phyloP scores from a whole-genome alignment of 2,329 filamentous ascomycete species.

The Aspergillus quadricinctus region DNA sequence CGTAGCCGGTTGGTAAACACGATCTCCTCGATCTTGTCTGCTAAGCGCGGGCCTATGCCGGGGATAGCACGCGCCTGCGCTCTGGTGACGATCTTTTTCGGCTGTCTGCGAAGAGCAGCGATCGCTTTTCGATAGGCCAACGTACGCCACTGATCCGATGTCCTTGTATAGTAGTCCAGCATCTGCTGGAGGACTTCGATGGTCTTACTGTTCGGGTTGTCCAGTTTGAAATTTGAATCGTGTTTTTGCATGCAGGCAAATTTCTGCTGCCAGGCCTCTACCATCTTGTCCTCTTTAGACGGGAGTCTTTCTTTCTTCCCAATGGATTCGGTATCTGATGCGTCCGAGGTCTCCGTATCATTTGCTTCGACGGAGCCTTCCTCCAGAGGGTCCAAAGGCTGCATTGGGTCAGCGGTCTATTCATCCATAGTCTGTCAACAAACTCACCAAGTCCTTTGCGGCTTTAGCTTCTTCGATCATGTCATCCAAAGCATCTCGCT shows the following conservation, averaged over 20 bases:
- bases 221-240: constrained; percentile 37
- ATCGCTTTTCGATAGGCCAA: constrained; percentile 75
- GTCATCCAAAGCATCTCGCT: constrained; percentile 57
- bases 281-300: constrained; percentile 2
- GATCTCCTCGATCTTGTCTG: constrained; percentile 86
- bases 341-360: constrained; percentile 10
- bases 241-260: constrained; percentile 60
- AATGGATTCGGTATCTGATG: constrained; percentile 13
- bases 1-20: constrained; percentile 67
- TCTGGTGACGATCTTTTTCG: constrained; percentile 60
- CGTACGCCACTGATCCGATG: constrained; percentile 72
- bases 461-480: constrained; percentile 61
- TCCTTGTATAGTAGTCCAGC: constrained; percentile 69
- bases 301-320: constrained; percentile 10
- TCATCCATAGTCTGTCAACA: neutral
- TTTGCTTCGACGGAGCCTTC: constrained; percentile 14
- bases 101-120: constrained; percentile 64
- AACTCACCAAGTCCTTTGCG: constrained; percentile 52
- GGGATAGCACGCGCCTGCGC: constrained; percentile 65
- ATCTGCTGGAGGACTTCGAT: constrained; percentile 75
- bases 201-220: constrained; percentile 69
- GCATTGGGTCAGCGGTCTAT: constrained; percentile 7
- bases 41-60: constrained; percentile 67
- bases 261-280: constrained; percentile 35
- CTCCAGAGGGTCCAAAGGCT: constrained; percentile 33